These are phyloP conservation scores for Closterium sp. DNA, from an alignment of 139 green algal genomes.

Conservation along the genomic window DNA sequence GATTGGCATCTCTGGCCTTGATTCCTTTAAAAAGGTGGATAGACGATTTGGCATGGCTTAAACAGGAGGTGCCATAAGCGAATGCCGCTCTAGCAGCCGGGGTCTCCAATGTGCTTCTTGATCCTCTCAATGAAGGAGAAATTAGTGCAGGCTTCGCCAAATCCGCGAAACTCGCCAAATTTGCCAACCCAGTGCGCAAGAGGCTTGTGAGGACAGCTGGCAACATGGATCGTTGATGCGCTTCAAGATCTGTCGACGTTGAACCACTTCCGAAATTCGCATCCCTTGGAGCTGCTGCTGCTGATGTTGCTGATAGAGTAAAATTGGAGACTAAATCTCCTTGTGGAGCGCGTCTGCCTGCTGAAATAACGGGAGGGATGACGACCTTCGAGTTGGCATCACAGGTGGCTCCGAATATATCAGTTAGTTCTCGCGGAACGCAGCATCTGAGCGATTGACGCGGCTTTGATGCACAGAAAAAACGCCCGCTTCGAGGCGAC, in stretches of 20 bases:
- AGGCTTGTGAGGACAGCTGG: neutral
- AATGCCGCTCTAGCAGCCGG: neutral
- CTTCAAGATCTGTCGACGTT: neutral
- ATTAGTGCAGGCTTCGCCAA: too few species aligned
- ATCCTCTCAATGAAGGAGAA: neutral
- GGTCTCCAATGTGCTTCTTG: neutral
- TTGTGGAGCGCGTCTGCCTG: neutral
- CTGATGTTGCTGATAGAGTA: neutral
- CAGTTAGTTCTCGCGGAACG: neutral
- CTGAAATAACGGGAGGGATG: neutral
- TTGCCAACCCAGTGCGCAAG: neutral
- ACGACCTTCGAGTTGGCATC: neutral
- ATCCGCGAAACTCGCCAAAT: neutral
- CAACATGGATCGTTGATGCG: neutral
- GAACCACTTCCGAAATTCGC: neutral
- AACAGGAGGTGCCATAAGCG: neutral
- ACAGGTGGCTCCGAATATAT: neutral
- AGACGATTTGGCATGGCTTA: neutral
- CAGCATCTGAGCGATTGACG: neutral
- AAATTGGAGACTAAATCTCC: neutral
- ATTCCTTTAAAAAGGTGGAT: neutral
- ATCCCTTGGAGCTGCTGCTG: neutral
- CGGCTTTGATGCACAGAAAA: neutral
- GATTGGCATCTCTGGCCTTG: neutral
- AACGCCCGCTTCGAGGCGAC: neutral